A percentile compares a stretch with the other conserved stretches of the same genome.
phyloP scores from a whole-genome alignment of 176 grass and related monocot species.

The Metroxylon sagu region DNA sequence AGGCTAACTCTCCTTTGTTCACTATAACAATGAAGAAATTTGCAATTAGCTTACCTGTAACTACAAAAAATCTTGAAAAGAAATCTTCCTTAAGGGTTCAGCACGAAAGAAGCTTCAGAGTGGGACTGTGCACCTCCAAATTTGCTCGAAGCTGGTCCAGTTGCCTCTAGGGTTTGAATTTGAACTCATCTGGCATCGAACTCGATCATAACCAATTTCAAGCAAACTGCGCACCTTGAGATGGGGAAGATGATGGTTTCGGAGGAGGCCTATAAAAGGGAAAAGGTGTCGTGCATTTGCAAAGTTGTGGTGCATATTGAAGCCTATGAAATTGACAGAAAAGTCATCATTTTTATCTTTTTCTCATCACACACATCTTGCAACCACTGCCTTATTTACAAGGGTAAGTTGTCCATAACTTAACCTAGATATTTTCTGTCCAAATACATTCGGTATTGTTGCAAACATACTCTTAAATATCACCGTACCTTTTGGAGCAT shows the following conservation, averaged over 20 bases:
- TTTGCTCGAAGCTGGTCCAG: not conserved
- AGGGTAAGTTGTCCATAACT: not conserved
- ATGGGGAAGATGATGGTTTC: slow-evolving; percentile 1
- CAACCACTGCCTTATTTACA: not conserved
- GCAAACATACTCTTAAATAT: too few species aligned
- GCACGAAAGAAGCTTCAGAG: too few species aligned
- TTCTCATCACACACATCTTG: slow-evolving; percentile 17
- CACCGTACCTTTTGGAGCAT: too few species aligned
- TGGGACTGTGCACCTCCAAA: too few species aligned
- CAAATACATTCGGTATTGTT: too few species aligned
- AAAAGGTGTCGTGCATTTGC: slow-evolving; percentile 4
- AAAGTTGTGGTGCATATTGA: slow-evolving; percentile 3
- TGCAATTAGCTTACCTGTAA: too few species aligned
- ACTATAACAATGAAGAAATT: too few species aligned
- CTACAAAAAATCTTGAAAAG: too few species aligned
- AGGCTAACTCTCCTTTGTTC: too few species aligned
- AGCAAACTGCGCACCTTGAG: not conserved
- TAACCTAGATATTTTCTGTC: too few species aligned
- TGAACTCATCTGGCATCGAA: not conserved
- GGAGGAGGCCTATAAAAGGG: not conserved
- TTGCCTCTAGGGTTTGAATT: too few species aligned
- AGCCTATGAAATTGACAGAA: not conserved
- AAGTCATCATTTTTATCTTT: slow-evolving; percentile 1
- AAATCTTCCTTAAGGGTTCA: too few species aligned
- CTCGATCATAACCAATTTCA: not conserved